Conservation (phyloP, 2,329 filamentous ascomycete genomes). For the Venturia nashicola region DNA sequence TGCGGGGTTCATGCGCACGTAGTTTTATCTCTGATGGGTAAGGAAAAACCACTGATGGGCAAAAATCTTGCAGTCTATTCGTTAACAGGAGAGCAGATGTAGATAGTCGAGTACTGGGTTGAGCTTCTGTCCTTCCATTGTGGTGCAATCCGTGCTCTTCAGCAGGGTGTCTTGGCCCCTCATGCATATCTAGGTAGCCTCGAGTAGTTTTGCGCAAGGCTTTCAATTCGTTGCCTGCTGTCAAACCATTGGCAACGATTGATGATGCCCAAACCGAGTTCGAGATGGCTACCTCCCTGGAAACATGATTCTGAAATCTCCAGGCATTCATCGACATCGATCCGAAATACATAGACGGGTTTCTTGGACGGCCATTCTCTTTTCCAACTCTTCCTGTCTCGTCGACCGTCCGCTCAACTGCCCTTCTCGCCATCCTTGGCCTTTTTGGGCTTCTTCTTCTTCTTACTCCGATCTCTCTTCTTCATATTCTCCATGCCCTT, state of each 20-base stretch:
- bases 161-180: too few relatives aligned
- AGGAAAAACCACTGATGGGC: too few relatives aligned
- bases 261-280: background rate
- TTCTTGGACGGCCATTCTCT: background rate
- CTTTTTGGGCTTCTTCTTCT: constrained; percentile 66
- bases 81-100: too few relatives aligned
- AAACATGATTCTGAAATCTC: background rate
- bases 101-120: too few relatives aligned
- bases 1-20: too few relatives aligned
- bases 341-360: background rate
- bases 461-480: constrained; percentile 84
- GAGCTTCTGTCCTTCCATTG: too few relatives aligned
- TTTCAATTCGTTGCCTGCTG: background rate
- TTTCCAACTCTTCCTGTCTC: background rate
- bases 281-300: background rate
- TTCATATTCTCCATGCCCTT: constrained; percentile 78
- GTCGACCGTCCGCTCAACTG: background rate
- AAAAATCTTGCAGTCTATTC: too few relatives aligned
- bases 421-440: constrained; percentile 38
- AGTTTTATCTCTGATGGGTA: too few relatives aligned
- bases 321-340: background rate
- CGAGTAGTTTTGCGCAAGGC: background rate
- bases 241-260: background rate
- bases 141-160: too few relatives aligned
- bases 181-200: background rate